Percentiles rank a stretch among this genome's conserved stretches.
Evolutionary conservation across 345 rosid genomes (phyloP).

Genomic region (Atalantia buxifolia): DNA sequence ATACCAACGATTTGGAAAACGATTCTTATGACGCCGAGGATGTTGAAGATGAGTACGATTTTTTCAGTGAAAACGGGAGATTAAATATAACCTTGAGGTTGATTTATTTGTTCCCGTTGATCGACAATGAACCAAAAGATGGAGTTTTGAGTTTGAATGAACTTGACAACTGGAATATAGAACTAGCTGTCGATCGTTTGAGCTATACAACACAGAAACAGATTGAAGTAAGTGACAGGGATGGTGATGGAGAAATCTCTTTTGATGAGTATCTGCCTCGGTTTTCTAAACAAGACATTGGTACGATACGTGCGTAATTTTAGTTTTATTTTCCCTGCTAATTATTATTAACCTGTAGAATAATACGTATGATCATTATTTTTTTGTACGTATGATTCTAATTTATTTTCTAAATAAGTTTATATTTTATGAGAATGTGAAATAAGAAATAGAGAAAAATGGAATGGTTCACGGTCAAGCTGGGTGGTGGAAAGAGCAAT

Average conservation of each 20-base stretch:
- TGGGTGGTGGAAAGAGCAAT: slow-evolving; percentile 75
- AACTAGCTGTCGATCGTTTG: slow-evolving; percentile 48
- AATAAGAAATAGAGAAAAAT: slow-evolving; percentile 36
- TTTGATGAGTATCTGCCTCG: slow-evolving; percentile 61
- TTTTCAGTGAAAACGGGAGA: slow-evolving; percentile 36
- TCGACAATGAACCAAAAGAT: slow-evolving; percentile 53
- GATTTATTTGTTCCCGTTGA: slow-evolving; percentile 53
- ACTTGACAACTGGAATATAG: slow-evolving; percentile 55
- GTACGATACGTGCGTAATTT: slow-evolving; percentile 15
- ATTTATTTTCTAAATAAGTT: not conserved
- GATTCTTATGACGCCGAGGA: not conserved
- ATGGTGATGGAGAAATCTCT: slow-evolving; percentile 52
- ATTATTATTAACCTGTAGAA: too few species aligned
- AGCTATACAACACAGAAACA: slow-evolving; percentile 42
- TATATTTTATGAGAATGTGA: not conserved
- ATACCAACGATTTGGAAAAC: slow-evolving; percentile 4
- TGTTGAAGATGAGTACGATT: slow-evolving; percentile 20
- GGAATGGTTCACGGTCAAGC: slow-evolving; percentile 57
- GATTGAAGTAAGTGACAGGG: slow-evolving; percentile 39
- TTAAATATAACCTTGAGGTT: slow-evolving; percentile 60
- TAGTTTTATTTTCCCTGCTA: too few species aligned
- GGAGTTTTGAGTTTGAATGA: slow-evolving; percentile 48
- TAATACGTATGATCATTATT: too few species aligned
- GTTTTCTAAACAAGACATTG: slow-evolving; percentile 49
- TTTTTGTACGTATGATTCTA: too few species aligned